Base-by-base conservation (phyloP, 225 moss, liverwort and hornwort genomes). In the Neckera pumila region DNA sequence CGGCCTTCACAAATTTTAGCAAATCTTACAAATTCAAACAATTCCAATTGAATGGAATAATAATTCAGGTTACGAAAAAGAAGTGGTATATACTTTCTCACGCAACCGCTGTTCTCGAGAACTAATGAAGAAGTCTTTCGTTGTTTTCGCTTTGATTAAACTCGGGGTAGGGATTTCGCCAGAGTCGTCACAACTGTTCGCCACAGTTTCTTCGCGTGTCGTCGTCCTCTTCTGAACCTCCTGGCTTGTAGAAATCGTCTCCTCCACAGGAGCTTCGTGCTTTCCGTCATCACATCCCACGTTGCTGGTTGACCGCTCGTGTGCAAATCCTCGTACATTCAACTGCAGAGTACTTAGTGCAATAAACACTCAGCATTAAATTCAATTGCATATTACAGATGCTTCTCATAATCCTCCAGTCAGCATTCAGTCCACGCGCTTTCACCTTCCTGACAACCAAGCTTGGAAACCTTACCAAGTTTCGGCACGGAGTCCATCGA, bases 141-240 rank as follows among this genome's bases (percentile, higher is more conserved):
- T 92, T 63, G 88, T 90, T 64, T 40, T 90, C 47, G 70, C 84
- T 77, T 89, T 92, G 36, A 84, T 60, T 89, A 90, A 76, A 70
- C 86, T 92, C 56, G 92, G 92, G 45, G 86, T 92, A 42, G 88
- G 75, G 19, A 92, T 92, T 70, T 92, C 84, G 75, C 86, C 90
- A 9, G 87, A 82, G 61, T 84, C 62, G 10, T 73, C 79, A 86
- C 62, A 69, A 62, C 54, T 62, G 74, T 80, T 71, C 26, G 34
- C 64, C 25, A 43, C 31, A 23, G 13, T 18, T 61, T 89, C 85
- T 49, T 87, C 71, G 57, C 11, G 36, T 21, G 56, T n/a, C 49
- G 54, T 36, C 47, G 47, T 75, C 15, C 14, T 45, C 53, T 77
- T 72, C 51, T 64, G 57, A 54, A 75, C 43, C 47, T 81, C 77